These are phyloP conservation scores for Neofusicoccum sp. DNA, from an alignment of 2,329 filamentous ascomycete genomes.

Conservation along the genomic window DNA sequence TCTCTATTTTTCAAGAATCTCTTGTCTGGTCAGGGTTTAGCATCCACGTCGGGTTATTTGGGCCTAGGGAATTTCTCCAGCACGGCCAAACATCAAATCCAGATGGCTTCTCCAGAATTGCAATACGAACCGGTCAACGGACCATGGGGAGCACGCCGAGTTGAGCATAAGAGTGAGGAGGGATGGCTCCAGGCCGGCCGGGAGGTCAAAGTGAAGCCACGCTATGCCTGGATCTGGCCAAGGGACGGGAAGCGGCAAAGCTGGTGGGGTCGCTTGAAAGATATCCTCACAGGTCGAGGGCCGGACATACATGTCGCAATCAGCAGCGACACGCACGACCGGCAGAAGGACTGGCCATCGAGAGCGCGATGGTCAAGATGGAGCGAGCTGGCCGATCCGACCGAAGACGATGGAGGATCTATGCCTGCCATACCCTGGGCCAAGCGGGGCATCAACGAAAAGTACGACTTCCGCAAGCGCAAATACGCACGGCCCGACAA, in stretches of 20 bases:
- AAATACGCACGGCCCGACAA: constrained; percentile 33
- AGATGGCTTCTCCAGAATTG: neutral
- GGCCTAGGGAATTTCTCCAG: neutral
- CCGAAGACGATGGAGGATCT: neutral
- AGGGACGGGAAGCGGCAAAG: constrained; percentile 43
- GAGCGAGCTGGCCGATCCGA: constrained; percentile 31
- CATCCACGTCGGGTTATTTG: neutral
- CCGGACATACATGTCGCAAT: constrained; percentile 50
- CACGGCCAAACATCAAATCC: neutral
- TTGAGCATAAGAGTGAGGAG: constrained; percentile 25
- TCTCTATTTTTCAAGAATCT: neutral
- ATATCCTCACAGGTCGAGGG: constrained; percentile 45
- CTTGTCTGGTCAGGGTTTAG: too few species aligned
- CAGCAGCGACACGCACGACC: constrained; percentile 40
- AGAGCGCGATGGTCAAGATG: constrained; percentile 41
- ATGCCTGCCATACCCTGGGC: constrained; percentile 21
- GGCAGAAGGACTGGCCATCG: constrained; percentile 41
- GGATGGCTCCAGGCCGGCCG: constrained; percentile 33
- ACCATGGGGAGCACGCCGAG: neutral
- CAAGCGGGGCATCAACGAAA: constrained; percentile 19
- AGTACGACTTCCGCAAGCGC: constrained; percentile 41
- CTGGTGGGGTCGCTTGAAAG: constrained; percentile 44
- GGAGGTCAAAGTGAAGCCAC: constrained; percentile 33
- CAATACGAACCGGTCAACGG: constrained; percentile 2
- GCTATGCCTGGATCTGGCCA: constrained; percentile 49